Evolutionary conservation across 2,329 filamentous ascomycete species (phyloP), one percentile per base, ranked within the genome.

Genomic region (Pseudogymnoascus sp.): DNA sequence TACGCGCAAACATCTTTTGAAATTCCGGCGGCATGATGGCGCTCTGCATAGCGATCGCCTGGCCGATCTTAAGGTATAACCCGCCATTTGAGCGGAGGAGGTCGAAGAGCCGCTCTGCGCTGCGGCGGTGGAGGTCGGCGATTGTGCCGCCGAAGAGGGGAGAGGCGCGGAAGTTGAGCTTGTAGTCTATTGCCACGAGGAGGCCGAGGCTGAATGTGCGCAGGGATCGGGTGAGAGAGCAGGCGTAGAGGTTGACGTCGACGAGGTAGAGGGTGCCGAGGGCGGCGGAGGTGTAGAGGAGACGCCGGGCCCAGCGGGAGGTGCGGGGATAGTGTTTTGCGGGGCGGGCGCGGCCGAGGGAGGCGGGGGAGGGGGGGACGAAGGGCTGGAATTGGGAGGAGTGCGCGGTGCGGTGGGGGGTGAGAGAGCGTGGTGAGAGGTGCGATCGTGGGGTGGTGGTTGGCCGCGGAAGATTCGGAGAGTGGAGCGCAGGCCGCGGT

Each of bases 21-120:
- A 98, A 98, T 76, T 96, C 92, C 0, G 93, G 90, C 25, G 95
- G 95, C 67, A 99, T 79, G 25, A 98, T 87, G 0, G 93, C 93
- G 69, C 90, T 93, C 80, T 99, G 95, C 95, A 98, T 98, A 13
- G 93, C 95, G 69, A 99, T 93, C 4, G 95, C 95, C 80, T 99
- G 95, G 0, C 95, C 95, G 65, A 99, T 97, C 82, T 99, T 99
- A 73, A 98, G 81, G 74, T 98, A 99, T 16, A 99, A 78, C 0
- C 95, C 95, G 66, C 95, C 93, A 81, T 99, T 99, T 63, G 85
- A 80, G 25, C 90, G 84, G 69, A 98, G 81, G 67, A 99, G 79
- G 31, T 93, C 82, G 66, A 91, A 96, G 39, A 98, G 79, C 25
- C 90, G 83, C 77, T 92, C 86, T 0, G 95, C 95, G 73, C 90